phyloP scores from a whole-genome alignment of 129 eudicot genomes.

The Flaveria brownii region DNA sequence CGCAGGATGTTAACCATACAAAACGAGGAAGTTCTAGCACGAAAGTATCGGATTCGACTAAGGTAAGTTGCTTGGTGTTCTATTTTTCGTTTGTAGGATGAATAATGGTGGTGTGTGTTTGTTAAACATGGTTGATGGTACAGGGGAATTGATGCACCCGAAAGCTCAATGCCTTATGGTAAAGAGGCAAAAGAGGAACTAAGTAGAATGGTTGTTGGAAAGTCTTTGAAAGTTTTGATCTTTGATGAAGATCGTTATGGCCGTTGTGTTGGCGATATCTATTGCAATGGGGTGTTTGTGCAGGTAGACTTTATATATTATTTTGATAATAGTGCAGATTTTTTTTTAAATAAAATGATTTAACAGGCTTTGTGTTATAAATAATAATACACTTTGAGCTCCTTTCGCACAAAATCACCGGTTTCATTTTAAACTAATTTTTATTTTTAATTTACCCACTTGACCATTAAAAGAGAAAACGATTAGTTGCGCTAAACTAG shows the following conservation, averaged over 20 bases:
- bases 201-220: slow-evolving; percentile 56
- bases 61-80: slow-evolving; percentile 44
- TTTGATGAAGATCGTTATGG: slow-evolving; percentile 79
- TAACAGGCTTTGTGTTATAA: neutral
- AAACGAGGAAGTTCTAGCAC: slow-evolving; percentile 73
- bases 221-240: slow-evolving; percentile 60
- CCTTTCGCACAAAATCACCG: neutral
- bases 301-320: slow-evolving; percentile 56
- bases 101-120: neutral
- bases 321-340: neutral
- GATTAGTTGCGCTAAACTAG: too few species aligned
- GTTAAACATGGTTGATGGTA: neutral
- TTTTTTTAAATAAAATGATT: neutral
- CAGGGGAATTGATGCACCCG: slow-evolving; percentile 98
- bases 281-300: slow-evolving; percentile 81
- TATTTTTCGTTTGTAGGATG: neutral
- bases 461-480: too few species aligned
- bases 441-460: too few species aligned
- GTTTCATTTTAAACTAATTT: too few species aligned
- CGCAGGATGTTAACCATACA: slow-evolving; percentile 62
- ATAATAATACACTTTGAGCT: neutral
- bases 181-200: slow-evolving; percentile 86
- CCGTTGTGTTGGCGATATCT: slow-evolving; percentile 80
- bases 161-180: slow-evolving; percentile 93
- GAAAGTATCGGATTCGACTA: slow-evolving; percentile 80